These are phyloP conservation scores for Aquilaria sinensis DNA, from an alignment of 345 rosid genomes.

Conservation along the genomic window DNA sequence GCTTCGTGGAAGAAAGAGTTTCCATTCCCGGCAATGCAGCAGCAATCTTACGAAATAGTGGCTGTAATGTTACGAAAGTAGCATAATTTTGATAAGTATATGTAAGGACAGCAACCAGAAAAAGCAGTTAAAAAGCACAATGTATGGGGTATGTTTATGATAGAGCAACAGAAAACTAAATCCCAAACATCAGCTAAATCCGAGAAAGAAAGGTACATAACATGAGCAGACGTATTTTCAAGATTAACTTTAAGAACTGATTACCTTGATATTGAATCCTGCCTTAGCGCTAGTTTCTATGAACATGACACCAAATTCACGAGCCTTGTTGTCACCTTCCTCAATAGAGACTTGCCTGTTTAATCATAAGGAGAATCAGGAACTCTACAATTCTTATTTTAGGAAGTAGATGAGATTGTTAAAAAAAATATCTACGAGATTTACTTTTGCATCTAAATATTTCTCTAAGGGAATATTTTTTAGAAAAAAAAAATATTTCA, in stretches of 20 bases:
- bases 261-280: slow-evolving; percentile 88
- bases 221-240: not conserved
- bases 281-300: slow-evolving; percentile 96
- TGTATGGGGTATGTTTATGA: not conserved
- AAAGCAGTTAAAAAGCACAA: no score
- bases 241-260: not conserved
- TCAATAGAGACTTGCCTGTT: slow-evolving; percentile 94
- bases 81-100: no score
- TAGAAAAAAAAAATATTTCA: not conserved
- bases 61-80: slow-evolving; percentile 38
- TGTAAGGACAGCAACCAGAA: no score
- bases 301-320: slow-evolving; percentile 81
- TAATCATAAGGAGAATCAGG: slow-evolving; percentile 3
- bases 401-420: not conserved
- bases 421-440: not conserved
- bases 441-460: not conserved
- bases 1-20: slow-evolving; percentile 73
- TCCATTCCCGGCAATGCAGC: slow-evolving; percentile 98
- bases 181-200: not conserved
- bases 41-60: slow-evolving; percentile 88
- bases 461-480: no score
- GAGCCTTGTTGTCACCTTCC: slow-evolving; percentile 87
- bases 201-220: not conserved
- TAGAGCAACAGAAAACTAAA: not conserved
- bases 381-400: no score